Evolutionary conservation across 2,329 filamentous ascomycete species (phyloP).

Genomic region (Aspergillus tubingensis): DNA sequence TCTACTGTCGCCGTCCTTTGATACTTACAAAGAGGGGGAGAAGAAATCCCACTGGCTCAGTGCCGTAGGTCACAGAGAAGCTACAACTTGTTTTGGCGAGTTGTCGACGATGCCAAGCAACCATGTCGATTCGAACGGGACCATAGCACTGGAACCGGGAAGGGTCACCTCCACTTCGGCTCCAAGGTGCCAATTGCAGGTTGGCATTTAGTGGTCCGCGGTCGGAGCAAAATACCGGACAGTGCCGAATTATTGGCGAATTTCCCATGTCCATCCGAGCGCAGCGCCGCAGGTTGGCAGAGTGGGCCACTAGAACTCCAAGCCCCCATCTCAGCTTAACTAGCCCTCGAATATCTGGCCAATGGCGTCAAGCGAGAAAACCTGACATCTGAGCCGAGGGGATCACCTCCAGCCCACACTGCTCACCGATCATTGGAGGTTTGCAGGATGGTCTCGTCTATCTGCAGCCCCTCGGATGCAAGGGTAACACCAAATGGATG

Average conservation of each 20-base stretch:
- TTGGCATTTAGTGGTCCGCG: slow-evolving; percentile 5
- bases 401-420: background rate
- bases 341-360: background rate
- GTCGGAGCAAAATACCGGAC: slow-evolving; percentile 4
- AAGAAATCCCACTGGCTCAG: background rate
- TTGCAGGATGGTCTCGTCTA: background rate
- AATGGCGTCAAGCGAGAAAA: background rate
- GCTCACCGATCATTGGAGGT: background rate
- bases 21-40: background rate
- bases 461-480: background rate
- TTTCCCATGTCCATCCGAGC: background rate
- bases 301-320: background rate
- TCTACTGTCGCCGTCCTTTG: background rate
- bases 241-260: slow-evolving; percentile 7
- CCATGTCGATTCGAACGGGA: background rate
- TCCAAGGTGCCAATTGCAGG: slow-evolving; percentile 10
- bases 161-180: slow-evolving; percentile 1
- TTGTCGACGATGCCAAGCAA: slow-evolving; percentile 11
- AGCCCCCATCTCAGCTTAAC: background rate
- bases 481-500: background rate
- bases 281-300: background rate
- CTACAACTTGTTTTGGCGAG: background rate
- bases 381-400: background rate
- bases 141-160: slow-evolving; percentile 2
- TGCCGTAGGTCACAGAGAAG: background rate